Evolutionary conservation across 305 asterid genomes (phyloP).

Genomic region (Euphrasia arctica): DNA sequence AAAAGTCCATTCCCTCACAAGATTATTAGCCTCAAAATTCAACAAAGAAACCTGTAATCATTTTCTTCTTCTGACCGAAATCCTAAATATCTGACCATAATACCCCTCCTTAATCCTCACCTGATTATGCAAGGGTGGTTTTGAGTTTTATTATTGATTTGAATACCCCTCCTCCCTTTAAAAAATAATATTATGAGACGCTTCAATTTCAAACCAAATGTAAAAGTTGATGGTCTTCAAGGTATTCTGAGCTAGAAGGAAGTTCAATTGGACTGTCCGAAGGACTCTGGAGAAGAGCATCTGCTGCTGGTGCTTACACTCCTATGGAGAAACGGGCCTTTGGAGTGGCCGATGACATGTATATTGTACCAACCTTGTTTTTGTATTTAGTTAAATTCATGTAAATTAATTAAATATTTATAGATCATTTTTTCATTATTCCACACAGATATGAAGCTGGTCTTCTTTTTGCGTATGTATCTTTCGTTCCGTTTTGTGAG

Average conservation of each 20-base stretch:
- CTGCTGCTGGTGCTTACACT: slow-evolving; percentile 71
- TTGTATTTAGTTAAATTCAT: slow-evolving; percentile 6
- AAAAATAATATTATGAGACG: neutral
- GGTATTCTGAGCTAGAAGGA: slow-evolving; percentile 66
- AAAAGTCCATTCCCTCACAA: no score
- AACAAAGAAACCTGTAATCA: no score
- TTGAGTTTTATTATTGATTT: no score
- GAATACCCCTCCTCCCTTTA: no score
- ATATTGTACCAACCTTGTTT: slow-evolving; percentile 14
- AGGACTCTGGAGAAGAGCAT: slow-evolving; percentile 89
- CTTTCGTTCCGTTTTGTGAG: slow-evolving; percentile 88
- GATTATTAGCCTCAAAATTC: no score
- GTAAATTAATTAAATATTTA: slow-evolving; percentile 2
- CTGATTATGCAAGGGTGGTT: no score
- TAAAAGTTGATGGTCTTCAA: slow-evolving; percentile 33
- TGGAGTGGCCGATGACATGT: slow-evolving; percentile 99
- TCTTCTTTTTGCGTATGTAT: slow-evolving; percentile 69
- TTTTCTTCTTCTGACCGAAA: no score
- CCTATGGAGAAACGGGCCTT: slow-evolving; percentile 76
- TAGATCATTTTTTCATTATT: slow-evolving; percentile 15
- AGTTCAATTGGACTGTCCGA: slow-evolving; percentile 47
- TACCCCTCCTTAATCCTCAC: no score
- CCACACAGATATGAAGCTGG: slow-evolving; percentile 90
- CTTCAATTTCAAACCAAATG: slow-evolving; percentile 10
- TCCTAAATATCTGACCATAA: no score